A percentile compares a stretch with the other conserved stretches of the same genome.
Conservation (phyloP, 176 grass and related monocot genomes). For the Puccinellia tenuiflora region DNA sequence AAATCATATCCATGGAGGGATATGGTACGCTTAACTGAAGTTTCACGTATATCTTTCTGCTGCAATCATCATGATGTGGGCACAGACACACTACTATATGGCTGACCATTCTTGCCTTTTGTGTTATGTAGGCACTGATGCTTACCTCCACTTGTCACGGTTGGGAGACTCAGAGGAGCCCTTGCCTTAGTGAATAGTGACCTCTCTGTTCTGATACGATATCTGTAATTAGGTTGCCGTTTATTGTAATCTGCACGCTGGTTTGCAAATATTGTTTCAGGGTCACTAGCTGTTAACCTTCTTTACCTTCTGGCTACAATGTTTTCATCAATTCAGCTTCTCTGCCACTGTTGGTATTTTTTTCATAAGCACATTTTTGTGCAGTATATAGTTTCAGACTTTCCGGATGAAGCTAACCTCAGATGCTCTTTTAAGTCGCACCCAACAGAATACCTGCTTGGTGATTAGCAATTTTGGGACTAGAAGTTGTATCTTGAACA, state of each 20-base stretch:
- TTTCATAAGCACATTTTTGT: neutral
- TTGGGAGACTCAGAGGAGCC: conserved; percentile 93
- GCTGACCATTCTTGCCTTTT: neutral
- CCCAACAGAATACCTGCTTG: neutral
- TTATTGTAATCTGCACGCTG: conserved; percentile 22
- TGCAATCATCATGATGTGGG: neutral
- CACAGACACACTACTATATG: neutral
- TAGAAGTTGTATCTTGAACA: neutral
- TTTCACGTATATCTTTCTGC: neutral
- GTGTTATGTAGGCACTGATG: conserved; percentile 70
- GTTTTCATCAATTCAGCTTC: neutral
- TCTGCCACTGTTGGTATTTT: neutral
- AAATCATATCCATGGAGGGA: conserved; percentile 99
- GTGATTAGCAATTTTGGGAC: neutral
- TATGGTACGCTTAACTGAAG: conserved; percentile 50
- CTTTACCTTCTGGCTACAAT: neutral
- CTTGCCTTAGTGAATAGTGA: conserved; percentile 49
- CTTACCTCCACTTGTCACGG: conserved; percentile 91
- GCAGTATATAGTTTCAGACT: neutral
- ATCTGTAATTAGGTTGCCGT: conserved; percentile 12
- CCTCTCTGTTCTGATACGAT: neutral
- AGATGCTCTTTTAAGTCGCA: neutral
- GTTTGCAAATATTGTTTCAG: conserved; percentile 21
- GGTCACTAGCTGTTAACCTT: conserved; percentile 6
- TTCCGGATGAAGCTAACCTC: neutral